Evolutionary conservation across 164 flowering plant species (phyloP).

Genomic region (Paratinospora sagittata): DNA sequence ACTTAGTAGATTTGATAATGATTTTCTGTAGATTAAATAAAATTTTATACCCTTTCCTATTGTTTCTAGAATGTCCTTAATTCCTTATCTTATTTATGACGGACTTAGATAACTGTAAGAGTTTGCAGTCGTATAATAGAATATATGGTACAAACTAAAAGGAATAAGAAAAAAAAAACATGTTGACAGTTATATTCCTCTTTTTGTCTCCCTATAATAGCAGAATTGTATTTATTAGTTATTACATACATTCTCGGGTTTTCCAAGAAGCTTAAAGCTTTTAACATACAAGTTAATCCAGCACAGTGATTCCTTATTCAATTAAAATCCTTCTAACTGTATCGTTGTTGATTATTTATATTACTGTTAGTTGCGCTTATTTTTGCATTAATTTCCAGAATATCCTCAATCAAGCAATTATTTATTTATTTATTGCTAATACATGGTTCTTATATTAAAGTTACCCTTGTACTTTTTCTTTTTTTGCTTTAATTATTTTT

Average conservation of each 20-base stretch:
- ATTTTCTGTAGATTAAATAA: background rate
- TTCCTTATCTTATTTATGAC: background rate
- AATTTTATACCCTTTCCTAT: background rate
- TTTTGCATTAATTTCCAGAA: no score
- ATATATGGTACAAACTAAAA: background rate
- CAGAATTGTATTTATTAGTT: background rate
- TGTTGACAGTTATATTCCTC: background rate
- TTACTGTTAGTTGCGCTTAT: no score
- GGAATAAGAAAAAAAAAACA: background rate
- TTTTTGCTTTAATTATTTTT: no score
- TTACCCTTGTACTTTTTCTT: background rate
- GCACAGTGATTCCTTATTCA: no score
- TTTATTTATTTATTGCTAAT: no score
- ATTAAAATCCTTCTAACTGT: background rate
- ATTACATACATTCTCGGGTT: background rate
- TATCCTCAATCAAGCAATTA: no score
- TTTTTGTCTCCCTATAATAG: background rate
- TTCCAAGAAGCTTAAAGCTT: no score
- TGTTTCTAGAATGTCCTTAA: background rate
- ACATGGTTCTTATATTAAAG: background rate
- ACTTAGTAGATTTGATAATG: background rate
- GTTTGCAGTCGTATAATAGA: background rate
- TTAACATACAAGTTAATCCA: no score
- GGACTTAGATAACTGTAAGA: background rate
- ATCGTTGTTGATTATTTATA: no score